These are phyloP conservation scores for Gigaspora rosea DNA, from an alignment of 192 early-diverging fungal species.

Conservation along the genomic window DNA sequence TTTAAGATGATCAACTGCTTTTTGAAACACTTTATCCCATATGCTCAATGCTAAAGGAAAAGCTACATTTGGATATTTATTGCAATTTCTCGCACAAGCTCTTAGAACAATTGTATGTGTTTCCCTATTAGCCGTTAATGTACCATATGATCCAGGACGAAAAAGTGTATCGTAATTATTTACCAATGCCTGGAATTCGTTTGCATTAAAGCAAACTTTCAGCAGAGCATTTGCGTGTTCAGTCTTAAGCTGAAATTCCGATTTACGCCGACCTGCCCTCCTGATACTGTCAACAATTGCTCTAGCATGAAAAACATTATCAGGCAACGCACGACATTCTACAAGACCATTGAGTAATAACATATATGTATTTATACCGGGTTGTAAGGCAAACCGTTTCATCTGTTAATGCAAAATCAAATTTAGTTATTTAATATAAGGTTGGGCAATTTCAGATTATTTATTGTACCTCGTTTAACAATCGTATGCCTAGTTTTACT, in stretches of 20 bases:
- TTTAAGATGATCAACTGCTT: no score
- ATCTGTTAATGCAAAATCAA: conserved; percentile 31
- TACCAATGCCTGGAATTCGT: conserved; percentile 28
- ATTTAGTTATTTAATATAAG: background rate
- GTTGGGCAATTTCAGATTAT: background rate
- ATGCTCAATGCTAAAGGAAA: no score
- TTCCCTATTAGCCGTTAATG: conserved; percentile 35
- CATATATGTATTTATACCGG: conserved; percentile 37
- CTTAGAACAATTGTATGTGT: conserved; percentile 39
- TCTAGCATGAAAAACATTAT: conserved; percentile 36
- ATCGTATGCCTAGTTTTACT: background rate
- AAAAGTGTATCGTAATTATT: conserved; percentile 35
- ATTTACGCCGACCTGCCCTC: conserved; percentile 16
- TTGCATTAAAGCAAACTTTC: conserved; percentile 41
- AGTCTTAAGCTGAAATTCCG: background rate
- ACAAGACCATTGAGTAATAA: conserved; percentile 41
- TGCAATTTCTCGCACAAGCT: conserved; percentile 36
- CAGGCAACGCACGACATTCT: conserved; percentile 34
- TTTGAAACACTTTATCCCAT: no score
- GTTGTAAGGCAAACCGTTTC: conserved; percentile 39
- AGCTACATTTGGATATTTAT: no score
- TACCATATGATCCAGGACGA: conserved; percentile 18
- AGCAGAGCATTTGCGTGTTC: conserved; percentile 42
- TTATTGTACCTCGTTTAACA: conserved; percentile 12
- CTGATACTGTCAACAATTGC: conserved; percentile 35